Base-by-base conservation (phyloP, 345 rosid genomes). In the Microcos paniculata region DNA sequence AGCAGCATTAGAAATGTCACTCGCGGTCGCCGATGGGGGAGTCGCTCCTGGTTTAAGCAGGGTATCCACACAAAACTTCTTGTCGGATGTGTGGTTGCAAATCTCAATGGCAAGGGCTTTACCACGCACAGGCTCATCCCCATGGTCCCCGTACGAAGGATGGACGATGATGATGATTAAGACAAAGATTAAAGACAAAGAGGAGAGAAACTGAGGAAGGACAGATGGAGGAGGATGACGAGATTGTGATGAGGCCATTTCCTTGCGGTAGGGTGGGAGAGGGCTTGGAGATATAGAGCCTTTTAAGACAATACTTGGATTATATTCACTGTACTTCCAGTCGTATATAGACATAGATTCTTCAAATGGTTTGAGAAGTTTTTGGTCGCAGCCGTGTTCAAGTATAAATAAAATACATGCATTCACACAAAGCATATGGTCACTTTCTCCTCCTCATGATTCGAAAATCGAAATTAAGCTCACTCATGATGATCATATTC, bases 1-100 rank as follows among this genome's bases (percentile, higher is more conserved):
- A 23, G 79, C 71, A 21, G 74, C 16, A 10, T 53, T 13, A 31
- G 80, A 79, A 0, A 85, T 62, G 0, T 30, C 46, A 16, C 1
- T 3, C 0, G 31, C 62, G 3, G 64, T 76, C 0, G 77, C 77
- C 0, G n/a, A 57, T 0, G 77, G 30, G 0, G 84, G 58, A 12
- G 67, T 57, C 10, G 46, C 43, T 0, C 69, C 48, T 51, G 72
- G 79, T 1, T 79, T 57, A 49, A 56, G 13, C 10, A 82, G 76
- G 7, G 77, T 48, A 3, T 55, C 0, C 28, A 62, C 10, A 28
- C 82, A 85, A 64, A 53, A 78, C 8, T 10, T n/a, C 58, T 61
- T 24, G 79, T 71, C 49, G 5, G 83, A 70, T 26, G 82, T 72
- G 18, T 48, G 55, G 16, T 26, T 24, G 81, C 86, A 85, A 31